A percentile compares a stretch with the other conserved stretches of the same genome.
Evolutionary conservation across 1,139 yeast species (phyloP).

Genomic region (Lodderomyces pseudojiufengensis): DNA sequence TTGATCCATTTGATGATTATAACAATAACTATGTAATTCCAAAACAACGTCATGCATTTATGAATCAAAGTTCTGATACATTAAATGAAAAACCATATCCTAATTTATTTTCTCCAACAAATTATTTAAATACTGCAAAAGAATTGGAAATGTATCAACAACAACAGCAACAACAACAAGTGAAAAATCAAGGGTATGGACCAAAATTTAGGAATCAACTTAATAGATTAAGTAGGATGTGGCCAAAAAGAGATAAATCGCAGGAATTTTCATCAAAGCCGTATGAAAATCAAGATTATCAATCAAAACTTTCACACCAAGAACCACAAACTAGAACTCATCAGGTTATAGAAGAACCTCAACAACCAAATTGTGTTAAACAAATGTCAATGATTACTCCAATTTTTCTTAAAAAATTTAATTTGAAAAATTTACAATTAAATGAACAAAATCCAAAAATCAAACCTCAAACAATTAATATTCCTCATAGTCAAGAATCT

Average conservation of each 20-base stretch:
- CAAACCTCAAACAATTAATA: constrained; percentile 8
- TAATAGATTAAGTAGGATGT: constrained; percentile 4
- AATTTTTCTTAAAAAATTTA: constrained; percentile 32
- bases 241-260: constrained; percentile 2
- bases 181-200: neutral
- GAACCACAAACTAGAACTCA: constrained; percentile 1
- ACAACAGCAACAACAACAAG: constrained; percentile 1
- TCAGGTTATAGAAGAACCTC: neutral
- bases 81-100: constrained; percentile 12
- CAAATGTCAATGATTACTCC: constrained; percentile 26
- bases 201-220: neutral
- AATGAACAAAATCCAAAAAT: constrained; percentile 3
- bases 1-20: too few species aligned
- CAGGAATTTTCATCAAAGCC: neutral
- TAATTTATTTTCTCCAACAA: constrained; percentile 11
- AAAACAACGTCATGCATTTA: too few species aligned
- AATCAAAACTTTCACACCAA: too few species aligned
- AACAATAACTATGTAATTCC: too few species aligned
- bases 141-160: constrained; percentile 5
- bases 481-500: neutral
- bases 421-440: constrained; percentile 18
- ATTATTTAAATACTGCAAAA: constrained; percentile 7
- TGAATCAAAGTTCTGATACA: constrained; percentile 7
- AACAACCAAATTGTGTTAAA: constrained; percentile 5
- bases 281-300: neutral